Percentiles rank a stretch among this genome's conserved stretches.
Conservation (phyloP, 768 basidiomycete genomes). For the Sporobolomyces roseus region DNA sequence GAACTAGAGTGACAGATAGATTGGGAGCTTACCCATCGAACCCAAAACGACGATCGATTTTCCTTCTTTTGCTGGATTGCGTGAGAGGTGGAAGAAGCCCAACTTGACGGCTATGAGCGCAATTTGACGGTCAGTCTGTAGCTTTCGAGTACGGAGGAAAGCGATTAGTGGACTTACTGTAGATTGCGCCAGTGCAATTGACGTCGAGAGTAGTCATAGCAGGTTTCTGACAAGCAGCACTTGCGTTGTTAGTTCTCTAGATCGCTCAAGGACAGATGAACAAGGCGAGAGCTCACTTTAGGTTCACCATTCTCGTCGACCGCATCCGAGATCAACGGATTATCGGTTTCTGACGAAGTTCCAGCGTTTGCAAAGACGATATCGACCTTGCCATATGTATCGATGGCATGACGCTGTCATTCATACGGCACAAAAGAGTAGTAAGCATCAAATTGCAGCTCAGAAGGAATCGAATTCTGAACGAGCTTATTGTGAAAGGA, state of each 20-base stretch:
- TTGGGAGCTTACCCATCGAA: no score
- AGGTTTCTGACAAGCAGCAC: conserved; percentile 48
- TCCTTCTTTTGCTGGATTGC: conserved; percentile 22
- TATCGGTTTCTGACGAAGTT: conserved; percentile 48
- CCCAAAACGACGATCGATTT: conserved; percentile 59
- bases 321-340: conserved; percentile 36
- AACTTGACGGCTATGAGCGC: conserved; percentile 58
- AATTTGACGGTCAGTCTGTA: no score
- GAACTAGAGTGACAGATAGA: no score
- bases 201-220: conserved; percentile 54
- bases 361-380: conserved; percentile 51
- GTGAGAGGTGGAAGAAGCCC: conserved; percentile 56
- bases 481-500: background rate
- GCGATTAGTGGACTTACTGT: conserved; percentile 54
- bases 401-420: conserved; percentile 24
- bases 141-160: background rate
- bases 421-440: background rate
- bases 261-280: background rate
- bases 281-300: conserved; percentile 3
- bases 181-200: conserved; percentile 55
- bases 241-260: no score
- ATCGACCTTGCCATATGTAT: conserved; percentile 44
- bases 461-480: background rate
- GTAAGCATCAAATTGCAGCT: no score
- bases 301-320: conserved; percentile 51